Evolutionary conservation across 2,329 filamentous ascomycete species (phyloP).

Genomic region (Apiospora koreana): DNA sequence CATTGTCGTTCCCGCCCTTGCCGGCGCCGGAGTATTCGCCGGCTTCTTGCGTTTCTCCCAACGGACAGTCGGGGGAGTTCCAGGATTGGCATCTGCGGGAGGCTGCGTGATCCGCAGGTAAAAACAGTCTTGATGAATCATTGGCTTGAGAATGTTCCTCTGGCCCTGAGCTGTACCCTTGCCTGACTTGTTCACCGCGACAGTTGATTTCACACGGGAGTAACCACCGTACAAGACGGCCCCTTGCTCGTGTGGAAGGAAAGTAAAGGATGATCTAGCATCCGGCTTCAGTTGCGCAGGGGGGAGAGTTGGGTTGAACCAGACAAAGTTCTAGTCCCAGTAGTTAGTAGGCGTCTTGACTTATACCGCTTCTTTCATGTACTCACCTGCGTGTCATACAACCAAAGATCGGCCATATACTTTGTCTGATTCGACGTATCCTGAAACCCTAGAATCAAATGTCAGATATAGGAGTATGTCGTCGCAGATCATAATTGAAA

Average conservation of each 20-base stretch:
- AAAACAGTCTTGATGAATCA: constrained; percentile 95
- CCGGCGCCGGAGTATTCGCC: constrained; percentile 81
- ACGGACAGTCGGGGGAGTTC: constrained; percentile 69
- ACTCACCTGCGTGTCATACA: constrained; percentile 74
- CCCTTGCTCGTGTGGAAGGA: constrained; percentile 86
- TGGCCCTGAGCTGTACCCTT: constrained; percentile 62
- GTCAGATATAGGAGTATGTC: constrained; percentile 13
- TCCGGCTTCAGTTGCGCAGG: constrained; percentile 85
- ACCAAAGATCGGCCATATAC: constrained; percentile 91
- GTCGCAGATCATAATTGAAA: not conserved
- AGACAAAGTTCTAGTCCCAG: constrained; percentile 68
- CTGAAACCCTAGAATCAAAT: constrained; percentile 66
- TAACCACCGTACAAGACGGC: constrained; percentile 93
- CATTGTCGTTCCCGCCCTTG: constrained; percentile 90
- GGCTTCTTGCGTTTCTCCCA: constrained; percentile 96
- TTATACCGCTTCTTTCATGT: not conserved
- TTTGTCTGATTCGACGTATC: constrained; percentile 94
- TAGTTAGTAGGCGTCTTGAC: constrained; percentile 17
- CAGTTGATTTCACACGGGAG: constrained; percentile 79
- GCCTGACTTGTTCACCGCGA: constrained; percentile 61
- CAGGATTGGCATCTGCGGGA: constrained; percentile 63
- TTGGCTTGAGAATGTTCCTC: constrained; percentile 77
- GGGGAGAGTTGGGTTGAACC: constrained; percentile 76
- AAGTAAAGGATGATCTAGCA: constrained; percentile 85
- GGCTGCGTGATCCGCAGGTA: constrained; percentile 81